phyloP scores from a whole-genome alignment of 176 grass and related monocot genomes.

The Avena atlantica region DNA sequence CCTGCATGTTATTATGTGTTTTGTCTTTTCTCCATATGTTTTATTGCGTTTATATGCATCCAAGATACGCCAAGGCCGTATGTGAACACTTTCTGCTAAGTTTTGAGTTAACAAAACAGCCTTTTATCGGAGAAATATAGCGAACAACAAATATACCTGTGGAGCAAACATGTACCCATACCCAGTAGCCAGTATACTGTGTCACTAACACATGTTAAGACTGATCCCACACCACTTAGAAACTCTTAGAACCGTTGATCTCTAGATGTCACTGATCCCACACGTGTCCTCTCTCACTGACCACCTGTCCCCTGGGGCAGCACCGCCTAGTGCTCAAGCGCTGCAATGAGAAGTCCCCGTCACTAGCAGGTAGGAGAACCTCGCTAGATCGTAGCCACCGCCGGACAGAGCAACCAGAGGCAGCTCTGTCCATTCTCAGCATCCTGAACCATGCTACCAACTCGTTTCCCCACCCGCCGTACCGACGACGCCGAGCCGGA shows the following conservation, averaged over 20 bases:
- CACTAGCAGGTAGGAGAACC: not conserved
- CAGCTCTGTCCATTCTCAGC: not conserved
- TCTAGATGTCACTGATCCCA: not conserved
- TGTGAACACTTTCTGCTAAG: too few species aligned
- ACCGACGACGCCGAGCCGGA: conserved; percentile 27
- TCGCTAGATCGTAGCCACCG: not conserved
- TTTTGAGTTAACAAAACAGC: too few species aligned
- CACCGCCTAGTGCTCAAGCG: not conserved
- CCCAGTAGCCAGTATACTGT: too few species aligned
- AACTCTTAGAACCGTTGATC: not conserved
- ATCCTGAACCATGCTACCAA: conserved; percentile 54
- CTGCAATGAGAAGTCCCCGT: conserved; percentile 1
- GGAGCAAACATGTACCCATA: too few species aligned
- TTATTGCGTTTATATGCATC: too few species aligned
- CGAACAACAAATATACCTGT: too few species aligned
- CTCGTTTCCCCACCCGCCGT: not conserved
- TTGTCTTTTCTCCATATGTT: too few species aligned
- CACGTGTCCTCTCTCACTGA: conserved; percentile 32
- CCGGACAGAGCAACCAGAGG: not conserved
- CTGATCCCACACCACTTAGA: not conserved
- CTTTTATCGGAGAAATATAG: too few species aligned
- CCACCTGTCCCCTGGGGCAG: conserved; percentile 38
- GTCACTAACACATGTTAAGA: too few species aligned
- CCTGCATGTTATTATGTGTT: too few species aligned
- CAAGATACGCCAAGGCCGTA: too few species aligned